Evolutionary conservation across 106 monocot species (phyloP).

Genomic region (Chionographis japonica): DNA sequence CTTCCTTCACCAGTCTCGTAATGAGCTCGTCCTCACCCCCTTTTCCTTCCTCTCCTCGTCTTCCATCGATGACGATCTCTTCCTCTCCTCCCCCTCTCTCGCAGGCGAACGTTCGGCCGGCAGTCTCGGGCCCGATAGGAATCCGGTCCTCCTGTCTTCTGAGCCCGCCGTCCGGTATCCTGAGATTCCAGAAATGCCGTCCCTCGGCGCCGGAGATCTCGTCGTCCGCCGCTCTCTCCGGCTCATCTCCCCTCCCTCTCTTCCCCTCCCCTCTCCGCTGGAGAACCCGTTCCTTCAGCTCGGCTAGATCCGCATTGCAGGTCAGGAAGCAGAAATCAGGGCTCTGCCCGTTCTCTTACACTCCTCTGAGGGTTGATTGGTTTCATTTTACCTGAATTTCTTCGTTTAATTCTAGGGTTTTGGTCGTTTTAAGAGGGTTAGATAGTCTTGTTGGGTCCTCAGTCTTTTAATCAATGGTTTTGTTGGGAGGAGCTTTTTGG

Average conservation of each 20-base stretch:
- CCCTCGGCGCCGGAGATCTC: neutral
- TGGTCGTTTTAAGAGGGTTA: neutral
- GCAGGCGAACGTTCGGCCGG: slow-evolving; percentile 21
- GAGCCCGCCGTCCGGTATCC: neutral
- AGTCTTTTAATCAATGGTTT: no score
- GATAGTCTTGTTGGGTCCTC: no score
- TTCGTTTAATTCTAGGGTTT: no score
- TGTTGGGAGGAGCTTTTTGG: neutral
- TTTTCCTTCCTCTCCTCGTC: neutral
- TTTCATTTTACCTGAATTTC: neutral
- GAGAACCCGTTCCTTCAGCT: slow-evolving; percentile 3
- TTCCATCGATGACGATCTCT: neutral
- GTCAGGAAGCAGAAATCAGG: slow-evolving; percentile 2
- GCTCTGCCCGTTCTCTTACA: neutral
- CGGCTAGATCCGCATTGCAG: slow-evolving; percentile 34
- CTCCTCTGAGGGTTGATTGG: no score
- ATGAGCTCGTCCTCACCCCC: neutral
- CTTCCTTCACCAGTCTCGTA: slow-evolving; percentile 35
- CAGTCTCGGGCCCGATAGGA: slow-evolving; percentile 1
- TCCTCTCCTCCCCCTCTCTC: neutral
- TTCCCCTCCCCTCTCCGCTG: neutral
- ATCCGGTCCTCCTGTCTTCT: slow-evolving; percentile 9
- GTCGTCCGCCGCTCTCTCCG: slow-evolving; percentile 1
- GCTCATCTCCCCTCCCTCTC: neutral
- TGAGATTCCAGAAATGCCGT: neutral